These are phyloP conservation scores for Rutstroemia sp. DNA, from an alignment of 2,329 filamentous ascomycete genomes.

Conservation along the genomic window DNA sequence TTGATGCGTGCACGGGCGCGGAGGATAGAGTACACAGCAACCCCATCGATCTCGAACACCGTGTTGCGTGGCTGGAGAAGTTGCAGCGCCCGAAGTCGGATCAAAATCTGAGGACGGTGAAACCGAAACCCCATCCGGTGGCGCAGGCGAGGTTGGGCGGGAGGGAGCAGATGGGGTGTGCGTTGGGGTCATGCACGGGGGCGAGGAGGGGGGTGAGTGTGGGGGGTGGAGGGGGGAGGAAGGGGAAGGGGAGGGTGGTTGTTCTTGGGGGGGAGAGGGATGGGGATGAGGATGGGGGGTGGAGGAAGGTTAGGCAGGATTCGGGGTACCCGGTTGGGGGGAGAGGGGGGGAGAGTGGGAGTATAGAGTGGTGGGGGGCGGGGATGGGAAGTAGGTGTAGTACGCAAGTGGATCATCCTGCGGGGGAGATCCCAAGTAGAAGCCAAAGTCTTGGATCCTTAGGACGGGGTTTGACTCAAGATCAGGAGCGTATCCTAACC, in stretches of 20 bases:
- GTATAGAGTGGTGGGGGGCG: background rate
- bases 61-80: background rate
- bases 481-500: background rate
- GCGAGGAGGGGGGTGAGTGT: slow-evolving; percentile 15
- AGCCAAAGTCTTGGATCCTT: too few relatives aligned
- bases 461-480: background rate
- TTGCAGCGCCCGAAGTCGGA: slow-evolving; percentile 1
- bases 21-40: background rate
- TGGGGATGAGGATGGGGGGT: background rate
- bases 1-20: slow-evolving; percentile 13
- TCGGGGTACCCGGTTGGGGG: slow-evolving; percentile 14
- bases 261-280: background rate
- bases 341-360: background rate
- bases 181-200: slow-evolving; percentile 14
- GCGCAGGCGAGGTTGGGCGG: slow-evolving; percentile 14
- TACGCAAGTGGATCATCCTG: too few relatives aligned
- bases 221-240: slow-evolving; percentile 16
- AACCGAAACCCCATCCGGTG: slow-evolving; percentile 14
- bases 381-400: background rate
- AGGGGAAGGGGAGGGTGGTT: slow-evolving; percentile 14
- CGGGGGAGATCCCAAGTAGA: too few relatives aligned
- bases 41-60: background rate
- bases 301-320: slow-evolving; percentile 13
- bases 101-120: slow-evolving; percentile 9
- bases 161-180: slow-evolving; percentile 12